These are phyloP conservation scores for Solanum bulbocastanum DNA, from an alignment of 257 asterid genomes.

Conservation along the genomic window DNA sequence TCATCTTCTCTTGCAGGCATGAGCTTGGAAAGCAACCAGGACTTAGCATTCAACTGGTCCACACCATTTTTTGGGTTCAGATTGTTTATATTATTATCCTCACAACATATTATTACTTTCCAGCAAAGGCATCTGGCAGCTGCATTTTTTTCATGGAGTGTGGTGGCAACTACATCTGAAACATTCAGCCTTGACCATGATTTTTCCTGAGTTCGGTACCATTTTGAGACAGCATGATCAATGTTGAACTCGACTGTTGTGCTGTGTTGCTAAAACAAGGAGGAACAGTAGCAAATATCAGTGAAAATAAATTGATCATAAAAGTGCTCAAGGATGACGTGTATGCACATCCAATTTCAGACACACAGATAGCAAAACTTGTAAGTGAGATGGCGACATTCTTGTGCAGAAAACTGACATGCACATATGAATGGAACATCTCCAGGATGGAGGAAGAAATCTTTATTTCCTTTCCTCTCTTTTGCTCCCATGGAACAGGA, in stretches of 20 bases:
- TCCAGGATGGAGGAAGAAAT: background rate
- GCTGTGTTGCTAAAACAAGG: conserved; percentile 38
- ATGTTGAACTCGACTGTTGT: conserved; percentile 36
- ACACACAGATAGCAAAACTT: background rate
- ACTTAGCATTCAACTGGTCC: conserved; percentile 22
- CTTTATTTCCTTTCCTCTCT: background rate
- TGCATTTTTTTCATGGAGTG: conserved; percentile 47
- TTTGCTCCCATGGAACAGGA: background rate
- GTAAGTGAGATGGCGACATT: background rate
- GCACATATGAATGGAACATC: background rate
- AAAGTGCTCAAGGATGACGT: background rate
- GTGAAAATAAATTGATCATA: background rate
- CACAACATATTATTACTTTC: conserved; percentile 64
- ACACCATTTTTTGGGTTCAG: conserved; percentile 16
- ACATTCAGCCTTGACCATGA: conserved; percentile 73
- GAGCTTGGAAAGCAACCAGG: conserved; percentile 82
- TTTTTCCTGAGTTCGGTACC: conserved; percentile 50
- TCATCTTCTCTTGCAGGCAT: conserved; percentile 28
- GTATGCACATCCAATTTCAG: background rate
- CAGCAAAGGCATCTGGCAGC: conserved; percentile 79
- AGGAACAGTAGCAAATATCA: background rate
- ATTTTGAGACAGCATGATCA: conserved; percentile 47
- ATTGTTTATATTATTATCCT: conserved; percentile 19
- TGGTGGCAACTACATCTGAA: conserved; percentile 58
- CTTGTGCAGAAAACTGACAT: background rate